phyloP scores from a whole-genome alignment of 306 rosid genomes.

The Quercus ilex region DNA sequence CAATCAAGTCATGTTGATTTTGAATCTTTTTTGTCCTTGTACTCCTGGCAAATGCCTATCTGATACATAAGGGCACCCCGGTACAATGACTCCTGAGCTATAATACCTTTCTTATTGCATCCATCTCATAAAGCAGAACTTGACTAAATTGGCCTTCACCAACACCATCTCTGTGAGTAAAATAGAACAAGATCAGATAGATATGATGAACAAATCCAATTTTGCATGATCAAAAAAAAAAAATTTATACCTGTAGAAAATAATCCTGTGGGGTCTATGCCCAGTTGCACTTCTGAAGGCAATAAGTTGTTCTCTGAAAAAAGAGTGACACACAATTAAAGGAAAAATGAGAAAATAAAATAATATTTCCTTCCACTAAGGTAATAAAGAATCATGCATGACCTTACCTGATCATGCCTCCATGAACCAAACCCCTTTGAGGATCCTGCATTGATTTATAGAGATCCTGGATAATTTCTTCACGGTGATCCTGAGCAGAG shows the following conservation, averaged over 20 bases:
- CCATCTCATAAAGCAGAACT: conserved; percentile 75
- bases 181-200: background rate
- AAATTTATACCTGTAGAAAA: conserved; percentile 70
- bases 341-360: background rate
- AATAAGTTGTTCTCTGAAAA: conserved; percentile 53
- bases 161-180: conserved; percentile 70
- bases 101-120: conserved; percentile 73
- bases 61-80: background rate
- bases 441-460: conserved; percentile 23
- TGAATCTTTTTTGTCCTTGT: too few relatives aligned
- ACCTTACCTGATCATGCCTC: conserved; percentile 70
- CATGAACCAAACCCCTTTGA: conserved; percentile 30
- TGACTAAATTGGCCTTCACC: conserved; percentile 82
- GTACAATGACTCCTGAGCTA: background rate
- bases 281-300: conserved; percentile 39
- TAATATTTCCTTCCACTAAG: background rate
- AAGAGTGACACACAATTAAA: too few relatives aligned
- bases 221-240: background rate
- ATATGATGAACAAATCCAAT: too few relatives aligned
- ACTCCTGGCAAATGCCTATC: background rate
- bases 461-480: conserved; percentile 76
- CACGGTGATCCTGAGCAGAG: conserved; percentile 58
- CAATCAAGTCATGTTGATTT: background rate
- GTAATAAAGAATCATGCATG: background rate
- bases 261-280: conserved; percentile 46